Evolutionary conservation across 2,329 filamentous ascomycete species (phyloP).

Genomic region (Ceratocystis huliohia): DNA sequence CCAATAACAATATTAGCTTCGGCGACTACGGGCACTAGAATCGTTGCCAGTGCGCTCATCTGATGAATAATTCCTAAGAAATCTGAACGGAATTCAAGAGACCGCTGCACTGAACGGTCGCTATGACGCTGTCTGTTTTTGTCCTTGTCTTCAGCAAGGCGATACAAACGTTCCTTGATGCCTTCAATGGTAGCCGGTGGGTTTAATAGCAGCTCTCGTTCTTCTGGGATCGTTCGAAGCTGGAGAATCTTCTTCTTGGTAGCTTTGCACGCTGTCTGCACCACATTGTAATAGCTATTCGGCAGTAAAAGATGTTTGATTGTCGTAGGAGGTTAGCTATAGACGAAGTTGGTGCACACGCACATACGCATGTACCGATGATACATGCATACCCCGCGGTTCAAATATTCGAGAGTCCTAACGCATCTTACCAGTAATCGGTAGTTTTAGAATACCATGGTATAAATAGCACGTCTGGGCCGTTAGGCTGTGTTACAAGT

Average conservation of each 20-base stretch:
- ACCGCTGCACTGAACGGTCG: background rate
- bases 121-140: constrained; percentile 9
- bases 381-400: background rate
- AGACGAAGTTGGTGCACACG: background rate
- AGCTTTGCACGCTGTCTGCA: constrained; percentile 14
- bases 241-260: constrained; percentile 17
- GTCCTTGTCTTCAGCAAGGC: constrained; percentile 9
- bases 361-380: background rate
- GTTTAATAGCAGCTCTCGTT: constrained; percentile 4
- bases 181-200: background rate
- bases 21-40: constrained; percentile 6
- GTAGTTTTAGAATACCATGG: constrained; percentile 10
- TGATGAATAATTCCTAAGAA: background rate
- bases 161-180: constrained; percentile 1
- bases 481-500: background rate
- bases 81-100: constrained; percentile 1
- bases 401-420: background rate
- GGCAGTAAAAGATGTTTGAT: background rate
- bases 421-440: constrained; percentile 17
- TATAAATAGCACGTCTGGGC: background rate
- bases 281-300: constrained; percentile 16
- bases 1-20: constrained; percentile 15
- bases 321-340: background rate
- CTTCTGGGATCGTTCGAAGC: constrained; percentile 9
- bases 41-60: constrained; percentile 4